Conservation (phyloP, 225 moss, liverwort and hornwort genomes). For the Pseudisothecium myosuroides region DNA sequence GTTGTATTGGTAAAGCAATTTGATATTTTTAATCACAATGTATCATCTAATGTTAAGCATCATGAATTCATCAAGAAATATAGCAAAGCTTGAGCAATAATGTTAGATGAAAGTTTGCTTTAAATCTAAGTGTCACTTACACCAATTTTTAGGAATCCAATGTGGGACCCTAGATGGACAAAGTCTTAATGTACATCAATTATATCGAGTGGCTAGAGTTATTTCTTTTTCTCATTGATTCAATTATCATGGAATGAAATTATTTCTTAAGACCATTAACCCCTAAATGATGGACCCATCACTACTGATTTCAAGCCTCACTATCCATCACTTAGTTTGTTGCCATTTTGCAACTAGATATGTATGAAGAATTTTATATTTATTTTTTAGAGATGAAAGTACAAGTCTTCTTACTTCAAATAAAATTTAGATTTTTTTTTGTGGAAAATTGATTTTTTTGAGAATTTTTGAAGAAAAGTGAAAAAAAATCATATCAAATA, state of each 20-base stretch:
- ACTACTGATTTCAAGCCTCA: too few relatives aligned
- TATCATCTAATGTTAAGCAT: not conserved
- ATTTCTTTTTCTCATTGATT: not conserved
- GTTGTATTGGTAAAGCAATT: not conserved
- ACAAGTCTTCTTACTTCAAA: too few relatives aligned
- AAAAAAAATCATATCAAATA: too few relatives aligned
- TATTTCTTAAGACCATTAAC: not conserved
- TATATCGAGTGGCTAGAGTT: not conserved
- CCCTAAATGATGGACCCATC: too few relatives aligned
- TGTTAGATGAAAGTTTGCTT: not conserved
- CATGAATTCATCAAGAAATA: not conserved
- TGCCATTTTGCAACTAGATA: too few relatives aligned
- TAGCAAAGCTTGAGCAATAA: not conserved
- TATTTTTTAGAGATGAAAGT: too few relatives aligned
- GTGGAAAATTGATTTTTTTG: too few relatives aligned
- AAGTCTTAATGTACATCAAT: accelerated
- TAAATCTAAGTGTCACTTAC: not conserved
- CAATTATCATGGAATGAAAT: not conserved
- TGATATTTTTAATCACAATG: not conserved
- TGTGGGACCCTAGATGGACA: accelerated
- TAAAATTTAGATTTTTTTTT: too few relatives aligned
- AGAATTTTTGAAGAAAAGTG: too few relatives aligned
- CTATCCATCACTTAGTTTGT: too few relatives aligned
- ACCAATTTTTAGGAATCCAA: accelerated
- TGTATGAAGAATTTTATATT: too few relatives aligned